Evolutionary conservation across 2,329 filamentous ascomycete genomes (phyloP).

Genomic region (Paecilomyces fulvus): DNA sequence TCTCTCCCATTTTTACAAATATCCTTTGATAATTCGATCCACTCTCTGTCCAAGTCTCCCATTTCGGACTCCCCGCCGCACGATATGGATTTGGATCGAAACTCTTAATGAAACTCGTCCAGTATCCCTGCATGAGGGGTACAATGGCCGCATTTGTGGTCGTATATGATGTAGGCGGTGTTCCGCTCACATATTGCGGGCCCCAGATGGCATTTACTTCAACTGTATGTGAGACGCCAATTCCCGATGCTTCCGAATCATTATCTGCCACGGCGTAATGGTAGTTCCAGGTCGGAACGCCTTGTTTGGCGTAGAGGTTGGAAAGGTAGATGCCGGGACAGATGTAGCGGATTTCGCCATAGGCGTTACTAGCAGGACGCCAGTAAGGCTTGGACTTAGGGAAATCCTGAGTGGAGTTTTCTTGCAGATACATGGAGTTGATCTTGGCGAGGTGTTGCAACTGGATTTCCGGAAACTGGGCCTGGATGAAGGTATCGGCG

Average conservation of each 20-base stretch:
- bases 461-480: conserved; percentile 51
- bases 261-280: conserved; percentile 60
- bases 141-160: conserved; percentile 51
- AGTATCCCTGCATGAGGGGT: conserved; percentile 59
- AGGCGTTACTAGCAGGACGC: conserved; percentile 49
- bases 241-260: conserved; percentile 41
- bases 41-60: conserved; percentile 38
- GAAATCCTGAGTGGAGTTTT: conserved; percentile 37
- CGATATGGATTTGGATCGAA: conserved; percentile 57
- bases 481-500: conserved; percentile 48
- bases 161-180: conserved; percentile 48
- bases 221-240: conserved; percentile 59
- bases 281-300: conserved; percentile 53
- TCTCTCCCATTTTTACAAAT: conserved; percentile 36
- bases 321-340: conserved; percentile 55
- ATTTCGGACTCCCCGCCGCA: conserved; percentile 39
- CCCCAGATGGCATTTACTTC: conserved; percentile 63
- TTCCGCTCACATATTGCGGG: conserved; percentile 44
- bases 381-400: conserved; percentile 47
- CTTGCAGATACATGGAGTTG: conserved; percentile 49
- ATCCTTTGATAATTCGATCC: conserved; percentile 25
- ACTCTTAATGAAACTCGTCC: conserved; percentile 62
- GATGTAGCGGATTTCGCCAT: conserved; percentile 58
- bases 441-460: conserved; percentile 43
- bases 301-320: conserved; percentile 27